Base-by-base conservation (phyloP, 768 basidiomycete species). In the Rossbeevera mucosa region DNA sequence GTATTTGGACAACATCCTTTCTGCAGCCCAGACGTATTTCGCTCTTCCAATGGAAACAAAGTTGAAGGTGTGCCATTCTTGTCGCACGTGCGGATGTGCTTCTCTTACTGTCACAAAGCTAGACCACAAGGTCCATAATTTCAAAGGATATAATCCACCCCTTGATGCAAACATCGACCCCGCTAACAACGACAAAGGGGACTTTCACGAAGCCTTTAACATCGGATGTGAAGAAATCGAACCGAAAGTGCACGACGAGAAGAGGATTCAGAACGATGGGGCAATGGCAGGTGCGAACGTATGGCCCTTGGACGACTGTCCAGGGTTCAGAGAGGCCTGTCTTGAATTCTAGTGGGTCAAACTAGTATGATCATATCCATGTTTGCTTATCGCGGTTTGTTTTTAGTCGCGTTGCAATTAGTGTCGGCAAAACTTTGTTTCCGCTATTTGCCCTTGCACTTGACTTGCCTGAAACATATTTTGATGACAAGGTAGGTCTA, bases 171-270 rank as follows among this genome's bases (percentile, higher is more conserved):
- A 91, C 64, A 86, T 83, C 48, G 80, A 93, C 60, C 83, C 88
- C 0, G 52, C 59, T 7, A 80, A 81, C 44, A 72, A 78, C 21
- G 79, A 80, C 44, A 71, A 79, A n/a, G 93, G 93, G 1, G 94
- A 97, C 64, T 69, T 94, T 49, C 91, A 94, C 63, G 93, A 97
- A 66, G 92, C 87, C 3, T 95, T 94, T 65, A 86, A 93, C 59
- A 76, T 95, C 51, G 90, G 91, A 3, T 85, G 81, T 77, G 87
- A 91, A 63, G 68, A 73, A 22, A 63, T 78, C 0, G 59, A 72
- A 11, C 51, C 60, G 7, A 63, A 63, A 51, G 50, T 26, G 0
- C 29, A 57, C 22, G 63, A 70, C 53, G 58, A 64, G 46, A 60
- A 69, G 42, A 59, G 65, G 53, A 33, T n/a, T n/a, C n/a, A 59